phyloP scores from a whole-genome alignment of 495 filamentous ascomycete species.

The Antarctomyces pellizariae region DNA sequence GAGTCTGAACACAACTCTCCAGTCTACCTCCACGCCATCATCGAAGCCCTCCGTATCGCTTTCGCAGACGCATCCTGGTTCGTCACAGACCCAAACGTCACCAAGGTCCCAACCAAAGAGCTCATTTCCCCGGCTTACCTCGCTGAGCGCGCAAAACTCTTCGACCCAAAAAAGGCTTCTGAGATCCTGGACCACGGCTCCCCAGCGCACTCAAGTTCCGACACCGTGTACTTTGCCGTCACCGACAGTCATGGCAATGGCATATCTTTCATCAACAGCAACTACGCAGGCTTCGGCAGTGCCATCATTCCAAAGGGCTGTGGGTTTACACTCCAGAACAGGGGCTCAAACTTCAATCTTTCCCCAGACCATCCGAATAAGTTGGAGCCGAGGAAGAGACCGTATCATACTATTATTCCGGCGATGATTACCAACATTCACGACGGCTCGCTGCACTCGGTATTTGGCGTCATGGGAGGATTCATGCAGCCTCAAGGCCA shows the following conservation, averaged over 20 bases:
- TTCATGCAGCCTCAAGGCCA: constrained; percentile 99
- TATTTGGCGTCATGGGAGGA: constrained; percentile 93
- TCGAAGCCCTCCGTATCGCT: constrained; percentile 75
- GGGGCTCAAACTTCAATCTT: constrained; percentile 67
- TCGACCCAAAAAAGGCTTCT: constrained; percentile 30
- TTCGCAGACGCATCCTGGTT: constrained; percentile 85
- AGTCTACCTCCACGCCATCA: constrained; percentile 69
- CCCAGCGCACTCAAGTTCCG: constrained; percentile 43
- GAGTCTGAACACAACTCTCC: constrained; percentile 49
- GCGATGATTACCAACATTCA: constrained; percentile 58
- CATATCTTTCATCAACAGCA: constrained; percentile 91
- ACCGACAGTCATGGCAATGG: constrained; percentile 69
- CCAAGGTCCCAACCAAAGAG: constrained; percentile 35
- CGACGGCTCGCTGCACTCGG: constrained; percentile 51
- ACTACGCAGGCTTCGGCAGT: constrained; percentile 79
- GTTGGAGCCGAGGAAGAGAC: constrained; percentile 61
- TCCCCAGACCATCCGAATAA: constrained; percentile 46
- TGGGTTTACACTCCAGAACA: constrained; percentile 88
- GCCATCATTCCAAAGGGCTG: constrained; percentile 60
- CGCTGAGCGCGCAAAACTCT: constrained; percentile 42
- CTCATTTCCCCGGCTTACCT: constrained; percentile 41
- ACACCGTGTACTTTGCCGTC: constrained; percentile 85
- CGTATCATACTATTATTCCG: constrained; percentile 96
- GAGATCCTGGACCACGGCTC: constrained; percentile 35
- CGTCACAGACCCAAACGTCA: constrained; percentile 58